A percentile compares a stretch with the other conserved stretches of the same genome.
Conservation (phyloP, 495 filamentous ascomycete genomes). For the Daldinia grandis region DNA sequence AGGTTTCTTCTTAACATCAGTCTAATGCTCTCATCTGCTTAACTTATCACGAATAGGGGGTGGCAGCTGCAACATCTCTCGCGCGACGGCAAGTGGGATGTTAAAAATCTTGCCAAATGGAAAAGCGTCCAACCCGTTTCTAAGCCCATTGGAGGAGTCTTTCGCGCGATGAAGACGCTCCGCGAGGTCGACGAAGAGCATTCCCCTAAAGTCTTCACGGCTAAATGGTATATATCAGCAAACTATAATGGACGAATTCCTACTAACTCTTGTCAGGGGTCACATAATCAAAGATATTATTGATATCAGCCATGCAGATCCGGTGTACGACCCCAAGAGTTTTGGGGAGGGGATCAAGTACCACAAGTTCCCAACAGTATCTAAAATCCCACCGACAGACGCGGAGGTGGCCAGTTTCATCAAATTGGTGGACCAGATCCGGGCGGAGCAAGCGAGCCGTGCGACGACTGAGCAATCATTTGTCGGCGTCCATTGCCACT, state of each 20-base stretch:
- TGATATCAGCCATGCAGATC: constrained; percentile 87
- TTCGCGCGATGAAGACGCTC: constrained; percentile 88
- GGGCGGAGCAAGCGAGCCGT: constrained; percentile 57
- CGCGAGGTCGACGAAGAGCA: constrained; percentile 87
- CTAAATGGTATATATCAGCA: constrained; percentile 59
- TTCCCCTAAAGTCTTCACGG: constrained; percentile 75
- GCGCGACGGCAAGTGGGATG: constrained; percentile 94
- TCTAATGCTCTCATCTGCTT: not conserved
- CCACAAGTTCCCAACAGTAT: constrained; percentile 88
- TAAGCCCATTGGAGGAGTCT: constrained; percentile 74
- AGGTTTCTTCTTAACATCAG: constrained; percentile 2
- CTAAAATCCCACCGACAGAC: constrained; percentile 84
- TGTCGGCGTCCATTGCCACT: constrained; percentile 93
- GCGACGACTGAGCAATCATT: constrained; percentile 53
- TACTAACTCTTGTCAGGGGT: constrained; percentile 46
- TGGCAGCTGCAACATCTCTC: constrained; percentile 92
- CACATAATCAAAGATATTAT: constrained; percentile 74
- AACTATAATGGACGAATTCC: too few relatives aligned
- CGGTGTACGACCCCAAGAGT: constrained; percentile 82
- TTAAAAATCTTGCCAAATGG: constrained; percentile 97
- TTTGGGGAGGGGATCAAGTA: constrained; percentile 81
- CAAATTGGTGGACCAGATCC: constrained; percentile 75
- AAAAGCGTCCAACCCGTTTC: constrained; percentile 79
- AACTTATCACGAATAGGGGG: constrained; percentile 50
- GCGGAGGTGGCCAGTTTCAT: constrained; percentile 83